Evolutionary conservation across 129 eudicot species (phyloP).

Genomic region (Flaveria sonorensis): DNA sequence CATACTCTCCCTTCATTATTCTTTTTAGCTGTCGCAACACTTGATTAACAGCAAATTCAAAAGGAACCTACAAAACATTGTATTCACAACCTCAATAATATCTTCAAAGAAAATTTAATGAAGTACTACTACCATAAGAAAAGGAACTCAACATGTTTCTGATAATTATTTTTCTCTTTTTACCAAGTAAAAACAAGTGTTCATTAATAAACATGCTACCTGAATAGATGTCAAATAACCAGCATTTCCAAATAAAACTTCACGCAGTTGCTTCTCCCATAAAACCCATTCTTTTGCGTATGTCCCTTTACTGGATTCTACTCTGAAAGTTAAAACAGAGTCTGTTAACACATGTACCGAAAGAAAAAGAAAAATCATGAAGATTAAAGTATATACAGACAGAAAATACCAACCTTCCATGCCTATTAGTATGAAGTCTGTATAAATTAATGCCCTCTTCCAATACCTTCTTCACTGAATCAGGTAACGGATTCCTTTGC

Average conservation of each 20-base stretch:
- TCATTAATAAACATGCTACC: conserved; percentile 36
- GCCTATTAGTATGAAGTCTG: conserved; percentile 68
- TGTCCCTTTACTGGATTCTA: conserved; percentile 80
- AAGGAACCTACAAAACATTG: conserved; percentile 65
- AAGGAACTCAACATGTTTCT: background rate
- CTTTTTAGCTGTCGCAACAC: conserved; percentile 65
- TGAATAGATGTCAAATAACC: conserved; percentile 77
- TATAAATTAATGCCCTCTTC: conserved; percentile 88
- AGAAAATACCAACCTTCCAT: conserved; percentile 67
- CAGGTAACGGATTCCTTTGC: conserved; percentile 76
- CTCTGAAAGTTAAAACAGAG: conserved; percentile 37
- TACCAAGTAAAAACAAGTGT: background rate
- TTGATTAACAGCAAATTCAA: conserved; percentile 58
- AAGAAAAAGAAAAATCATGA: background rate
- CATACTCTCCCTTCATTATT: conserved; percentile 78
- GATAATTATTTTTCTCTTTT: background rate
- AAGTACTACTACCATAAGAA: background rate
- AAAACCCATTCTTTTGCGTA: conserved; percentile 64
- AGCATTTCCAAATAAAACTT: conserved; percentile 45
- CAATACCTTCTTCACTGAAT: conserved; percentile 53
- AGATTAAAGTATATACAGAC: background rate
- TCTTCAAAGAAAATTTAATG: background rate
- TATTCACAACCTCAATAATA: conserved; percentile 10
- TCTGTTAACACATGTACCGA: background rate
- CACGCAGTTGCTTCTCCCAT: conserved; percentile 88